These are phyloP conservation scores for Cercospora brassicicola DNA, from an alignment of 2,329 filamentous ascomycete species.

Conservation along the genomic window DNA sequence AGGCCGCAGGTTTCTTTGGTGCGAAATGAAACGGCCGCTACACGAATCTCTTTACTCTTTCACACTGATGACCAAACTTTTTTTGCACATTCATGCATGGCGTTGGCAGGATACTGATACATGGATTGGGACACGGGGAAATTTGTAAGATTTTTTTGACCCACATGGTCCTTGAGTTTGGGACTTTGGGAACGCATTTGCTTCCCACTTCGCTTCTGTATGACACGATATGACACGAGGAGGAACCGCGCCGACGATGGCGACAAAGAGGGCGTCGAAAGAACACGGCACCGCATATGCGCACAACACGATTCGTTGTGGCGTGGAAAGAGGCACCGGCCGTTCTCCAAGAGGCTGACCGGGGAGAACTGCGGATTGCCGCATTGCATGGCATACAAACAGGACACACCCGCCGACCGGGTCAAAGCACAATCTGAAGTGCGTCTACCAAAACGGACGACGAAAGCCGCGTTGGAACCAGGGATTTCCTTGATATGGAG, in stretches of 20 bases:
- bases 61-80: neutral
- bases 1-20: conserved; percentile 39
- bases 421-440: neutral
- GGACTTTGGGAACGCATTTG: neutral
- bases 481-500: neutral
- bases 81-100: neutral
- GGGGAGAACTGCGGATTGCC: neutral
- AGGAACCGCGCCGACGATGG: neutral
- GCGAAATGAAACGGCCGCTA: conserved; percentile 19
- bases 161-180: neutral
- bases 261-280: neutral
- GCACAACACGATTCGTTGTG: neutral
- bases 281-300: neutral
- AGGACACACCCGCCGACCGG: neutral
- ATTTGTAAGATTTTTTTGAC: neutral
- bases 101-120: neutral
- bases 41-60: neutral
- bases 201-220: neutral
- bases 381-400: neutral
- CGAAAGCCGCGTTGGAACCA: neutral
- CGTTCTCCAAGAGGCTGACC: neutral
- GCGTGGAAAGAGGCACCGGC: neutral
- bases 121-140: neutral
- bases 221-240: conserved; percentile 5
- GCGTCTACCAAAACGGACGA: neutral